These are phyloP conservation scores for Leishmania amazonensis DNA, from an alignment of 208 protist species.

Conservation along the genomic window DNA sequence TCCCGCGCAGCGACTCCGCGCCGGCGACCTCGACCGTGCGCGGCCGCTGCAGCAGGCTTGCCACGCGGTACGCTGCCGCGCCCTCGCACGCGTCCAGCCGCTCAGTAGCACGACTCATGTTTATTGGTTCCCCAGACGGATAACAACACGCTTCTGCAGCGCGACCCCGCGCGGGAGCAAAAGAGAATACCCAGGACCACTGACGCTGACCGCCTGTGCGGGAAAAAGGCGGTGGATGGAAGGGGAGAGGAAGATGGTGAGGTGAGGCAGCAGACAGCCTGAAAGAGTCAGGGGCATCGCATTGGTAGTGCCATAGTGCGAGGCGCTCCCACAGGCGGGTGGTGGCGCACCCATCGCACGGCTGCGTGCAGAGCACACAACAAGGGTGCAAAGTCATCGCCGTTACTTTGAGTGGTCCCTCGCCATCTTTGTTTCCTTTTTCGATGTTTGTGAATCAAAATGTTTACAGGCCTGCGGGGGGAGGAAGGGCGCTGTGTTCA, in stretches of 20 bases:
- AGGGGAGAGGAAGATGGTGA: background rate
- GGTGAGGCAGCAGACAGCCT: background rate
- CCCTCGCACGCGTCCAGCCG: conserved; percentile 14
- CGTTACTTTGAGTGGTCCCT: background rate
- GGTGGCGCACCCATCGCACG: background rate
- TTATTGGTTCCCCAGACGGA: background rate
- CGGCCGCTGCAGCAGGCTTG: conserved; percentile 34
- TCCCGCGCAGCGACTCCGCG: conserved; percentile 38
- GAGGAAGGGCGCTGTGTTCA: background rate
- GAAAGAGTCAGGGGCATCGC: background rate
- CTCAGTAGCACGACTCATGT: conserved; percentile 15
- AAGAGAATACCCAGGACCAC: conserved; percentile 10
- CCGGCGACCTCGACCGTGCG: background rate
- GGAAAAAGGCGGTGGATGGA: background rate
- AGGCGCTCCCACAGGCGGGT: background rate
- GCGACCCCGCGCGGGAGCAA: conserved; percentile 6
- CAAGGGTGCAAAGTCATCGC: background rate
- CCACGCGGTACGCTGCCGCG: conserved; percentile 31
- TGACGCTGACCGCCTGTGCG: background rate
- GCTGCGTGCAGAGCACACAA: background rate
- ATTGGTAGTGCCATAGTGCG: background rate
- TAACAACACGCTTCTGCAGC: conserved; percentile 8
- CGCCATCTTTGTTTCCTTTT: background rate
- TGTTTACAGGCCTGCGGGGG: background rate
- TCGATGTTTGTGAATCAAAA: background rate